Evolutionary conservation across 495 filamentous ascomycete species (phyloP), one percentile per base, ranked within the genome.

Genomic region (Xylaria venustula): DNA sequence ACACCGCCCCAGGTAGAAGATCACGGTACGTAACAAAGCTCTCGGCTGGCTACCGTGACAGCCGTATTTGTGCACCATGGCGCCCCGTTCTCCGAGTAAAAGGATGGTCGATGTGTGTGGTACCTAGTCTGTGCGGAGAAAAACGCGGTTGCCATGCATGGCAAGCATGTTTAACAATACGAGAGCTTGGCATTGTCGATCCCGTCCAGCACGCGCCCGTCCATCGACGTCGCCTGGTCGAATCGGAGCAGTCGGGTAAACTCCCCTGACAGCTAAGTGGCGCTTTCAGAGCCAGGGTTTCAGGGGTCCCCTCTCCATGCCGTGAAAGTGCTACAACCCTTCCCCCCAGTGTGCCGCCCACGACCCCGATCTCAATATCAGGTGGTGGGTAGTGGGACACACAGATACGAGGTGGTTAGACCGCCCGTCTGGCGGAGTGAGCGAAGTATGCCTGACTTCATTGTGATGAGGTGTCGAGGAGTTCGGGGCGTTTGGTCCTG

Each of bases 141-240:
- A 22, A 19, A n/a, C n/a, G n/a, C n/a, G n/a, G n/a, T n/a, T 26
- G 47, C 25, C n/a, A 47, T 48, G 17, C 26, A 4, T 26, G 34
- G 54, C 54, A 47, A 28, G 42, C 42, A 49, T 14, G 26, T 42
- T 30, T 47, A 26, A 7, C 48, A 54, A 61, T 61, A 61, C 58
- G 58, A 61, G 50, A 47, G 58, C 58, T 61, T 61, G 58, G 58
- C 58, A 32, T 46, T 46, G 58, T 32, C 58, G 58, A 61, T 61
- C 48, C 49, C 58, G 37, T 40, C 57, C 19, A n/a, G 15, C 51
- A 42, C 36, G 51, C 51, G 52, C 40, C 52, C 15, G 52, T 25
- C 7, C 1, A 47, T 11, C 53, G 7, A 34, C 53, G 37, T 17
- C 40, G 15, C 42, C 41, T 26, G n/a, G 28, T 36, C 54, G 30